Evolutionary conservation across 208 protist genomes (phyloP).

Genomic region (Cochliopodium minus): DNA sequence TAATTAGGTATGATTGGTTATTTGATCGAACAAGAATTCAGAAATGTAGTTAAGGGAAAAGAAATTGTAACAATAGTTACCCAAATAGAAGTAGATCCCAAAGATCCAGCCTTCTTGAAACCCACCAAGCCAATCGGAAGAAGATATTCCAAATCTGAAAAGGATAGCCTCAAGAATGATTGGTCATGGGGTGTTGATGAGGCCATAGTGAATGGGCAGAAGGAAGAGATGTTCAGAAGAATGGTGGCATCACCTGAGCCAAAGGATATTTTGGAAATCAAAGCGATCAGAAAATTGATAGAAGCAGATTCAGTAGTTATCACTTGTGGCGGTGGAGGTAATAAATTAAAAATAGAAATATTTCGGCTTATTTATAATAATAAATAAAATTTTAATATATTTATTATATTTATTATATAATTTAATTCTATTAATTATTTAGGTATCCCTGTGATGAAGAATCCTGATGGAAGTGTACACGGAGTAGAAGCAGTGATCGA

Average conservation of each 20-base stretch:
- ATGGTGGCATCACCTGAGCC: not conserved
- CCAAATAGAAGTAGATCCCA: not conserved
- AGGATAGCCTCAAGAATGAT: no score
- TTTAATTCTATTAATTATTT: no score
- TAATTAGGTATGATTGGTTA: not conserved
- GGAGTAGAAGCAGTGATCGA: not conserved
- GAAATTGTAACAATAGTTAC: not conserved
- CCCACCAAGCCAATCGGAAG: not conserved
- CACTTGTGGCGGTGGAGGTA: not conserved
- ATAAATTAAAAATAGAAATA: no score
- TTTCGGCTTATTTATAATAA: no score
- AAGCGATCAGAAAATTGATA: not conserved
- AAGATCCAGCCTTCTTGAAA: not conserved
- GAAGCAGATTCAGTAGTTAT: not conserved
- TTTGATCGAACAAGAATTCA: not conserved
- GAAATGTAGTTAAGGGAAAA: not conserved
- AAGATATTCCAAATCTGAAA: not conserved
- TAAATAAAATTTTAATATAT: no score
- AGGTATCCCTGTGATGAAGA: not conserved
- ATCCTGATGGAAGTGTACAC: not conserved
- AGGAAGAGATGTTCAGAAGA: not conserved
- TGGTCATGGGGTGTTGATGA: no score
- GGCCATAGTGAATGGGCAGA: no score
- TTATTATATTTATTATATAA: no score
- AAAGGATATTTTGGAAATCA: not conserved